Conservation (phyloP, 78 protist genomes). For the Dictyostelium purpureum region DNA sequence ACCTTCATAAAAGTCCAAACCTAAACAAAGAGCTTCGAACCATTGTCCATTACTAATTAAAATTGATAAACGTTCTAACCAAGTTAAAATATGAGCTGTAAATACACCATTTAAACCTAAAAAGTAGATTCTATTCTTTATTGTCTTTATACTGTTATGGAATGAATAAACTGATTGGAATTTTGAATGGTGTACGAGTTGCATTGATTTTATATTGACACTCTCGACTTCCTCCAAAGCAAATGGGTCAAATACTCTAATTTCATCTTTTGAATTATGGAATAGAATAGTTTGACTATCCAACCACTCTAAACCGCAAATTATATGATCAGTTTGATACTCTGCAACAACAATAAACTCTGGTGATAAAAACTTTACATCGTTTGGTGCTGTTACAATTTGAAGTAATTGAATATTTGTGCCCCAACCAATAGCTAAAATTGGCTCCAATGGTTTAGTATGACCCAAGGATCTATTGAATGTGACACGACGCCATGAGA, state of each 20-base stretch:
- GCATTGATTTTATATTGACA: conserved; percentile 62
- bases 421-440: conserved; percentile 78
- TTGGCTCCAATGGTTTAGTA: conserved; percentile 69
- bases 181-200: conserved; percentile 47
- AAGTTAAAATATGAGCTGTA: conserved; percentile 59
- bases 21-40: conserved; percentile 76
- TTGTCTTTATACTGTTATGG: conserved; percentile 29
- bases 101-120: conserved; percentile 53
- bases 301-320: conserved; percentile 75
- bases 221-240: conserved; percentile 74
- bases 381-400: conserved; percentile 45
- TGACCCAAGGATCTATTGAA: conserved; percentile 19
- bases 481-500: conserved; percentile 60
- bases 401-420: conserved; percentile 44
- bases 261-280: conserved; percentile 27
- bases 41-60: conserved; percentile 16
- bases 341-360: conserved; percentile 70
- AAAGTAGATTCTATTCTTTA: conserved; percentile 28
- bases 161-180: conserved; percentile 36
- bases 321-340: conserved; percentile 38
- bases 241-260: conserved; percentile 65
- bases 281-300: conserved; percentile 52
- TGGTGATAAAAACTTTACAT: conserved; percentile 25
- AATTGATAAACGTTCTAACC: conserved; percentile 59
- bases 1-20: conserved; percentile 74